Percentiles rank a stretch among this genome's conserved stretches.
phyloP scores from a whole-genome alignment of 2,329 filamentous ascomycete genomes.

The Microcyclospora tardicrescens region DNA sequence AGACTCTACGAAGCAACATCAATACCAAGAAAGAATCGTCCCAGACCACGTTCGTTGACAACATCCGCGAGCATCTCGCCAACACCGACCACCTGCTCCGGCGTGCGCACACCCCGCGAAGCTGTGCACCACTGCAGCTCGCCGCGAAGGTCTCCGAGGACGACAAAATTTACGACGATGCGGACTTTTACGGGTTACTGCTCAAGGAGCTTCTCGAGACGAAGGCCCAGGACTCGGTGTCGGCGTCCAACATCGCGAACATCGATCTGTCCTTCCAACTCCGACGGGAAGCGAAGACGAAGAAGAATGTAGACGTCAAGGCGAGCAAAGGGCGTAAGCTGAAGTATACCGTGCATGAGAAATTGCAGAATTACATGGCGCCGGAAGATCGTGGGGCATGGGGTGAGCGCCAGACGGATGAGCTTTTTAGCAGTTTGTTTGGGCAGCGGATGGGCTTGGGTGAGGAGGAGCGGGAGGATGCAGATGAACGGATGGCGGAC shows the following conservation, averaged over 20 bases:
- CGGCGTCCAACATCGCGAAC: constrained; percentile 23
- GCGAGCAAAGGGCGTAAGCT: constrained; percentile 92
- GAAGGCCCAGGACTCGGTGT: constrained; percentile 46
- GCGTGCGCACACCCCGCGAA: constrained; percentile 57
- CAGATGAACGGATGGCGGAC: constrained; percentile 19
- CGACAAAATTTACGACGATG: constrained; percentile 70
- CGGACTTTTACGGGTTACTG: constrained; percentile 84
- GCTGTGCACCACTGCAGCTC: constrained; percentile 60
- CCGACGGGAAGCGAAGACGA: constrained; percentile 66
- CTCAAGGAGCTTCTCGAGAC: constrained; percentile 90
- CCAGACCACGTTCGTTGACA: constrained; percentile 54
- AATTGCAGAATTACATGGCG: constrained; percentile 96
- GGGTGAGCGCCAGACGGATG: constrained; percentile 67
- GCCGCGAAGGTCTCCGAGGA: constrained; percentile 38
- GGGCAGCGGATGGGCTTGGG: constrained; percentile 32
- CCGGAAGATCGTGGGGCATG: constrained; percentile 69
- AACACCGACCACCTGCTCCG: constrained; percentile 54
- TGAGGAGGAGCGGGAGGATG: constrained; percentile 27
- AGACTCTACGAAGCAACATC: constrained; percentile 47
- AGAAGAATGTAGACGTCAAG: constrained; percentile 78
- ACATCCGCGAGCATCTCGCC: constrained; percentile 55
- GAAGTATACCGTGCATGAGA: constrained; percentile 89
- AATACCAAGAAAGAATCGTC: constrained; percentile 36
- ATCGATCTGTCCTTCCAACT: constrained; percentile 29
- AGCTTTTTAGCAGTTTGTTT: constrained; percentile 39